Base-by-base conservation (phyloP, 2,329 filamentous ascomycete genomes). In the Microdochium nivale region DNA sequence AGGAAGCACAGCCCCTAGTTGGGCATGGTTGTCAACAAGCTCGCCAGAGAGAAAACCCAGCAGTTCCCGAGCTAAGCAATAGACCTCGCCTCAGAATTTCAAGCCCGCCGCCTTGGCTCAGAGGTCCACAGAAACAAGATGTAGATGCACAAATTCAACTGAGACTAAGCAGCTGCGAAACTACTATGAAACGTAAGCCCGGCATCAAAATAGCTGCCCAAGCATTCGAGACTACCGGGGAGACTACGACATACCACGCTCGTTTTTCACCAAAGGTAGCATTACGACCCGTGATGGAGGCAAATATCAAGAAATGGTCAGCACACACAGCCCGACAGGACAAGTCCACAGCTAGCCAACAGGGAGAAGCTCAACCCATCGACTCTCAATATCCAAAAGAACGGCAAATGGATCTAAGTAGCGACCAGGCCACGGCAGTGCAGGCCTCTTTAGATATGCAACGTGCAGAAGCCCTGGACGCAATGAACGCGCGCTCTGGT, bases 91-190 rank as follows among this genome's bases (percentile, higher is more conserved):
- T 44, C 16, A 16, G 40, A 19, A 13, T 63, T 24, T 49, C 57
- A 43, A 64, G 59, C 49, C 61, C 63, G 16, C 62, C 63, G 5
- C 48, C 54, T 47, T 66, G 63, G 62, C 47, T 65, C n/a, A 63
- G 53, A 46, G 52, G 52, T 25, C 65, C 62, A 21, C 54, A 53
- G 24, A 59, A 61, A 54, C 50, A 54, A 56, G 54, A 57, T 51
- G 58, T 57, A 19, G 50, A 60, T 49, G 60, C 59, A 7, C 40
- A 44, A 13, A 44, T 5, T 7, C 40, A 44, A 19, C 19, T 44
- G 40, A 16, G 40, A 11, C 19, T 19, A 24, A 13, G 19, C 5
- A 21, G 21, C 21, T 19, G 19, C 5, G 27, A 30, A 11, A 30
- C 27, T 5, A 30, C 27, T 30, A 11, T 5, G 27, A 11, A 11